These are phyloP conservation scores for Penicillium verhagenii DNA, from an alignment of 495 filamentous ascomycete species.

Conservation along the genomic window DNA sequence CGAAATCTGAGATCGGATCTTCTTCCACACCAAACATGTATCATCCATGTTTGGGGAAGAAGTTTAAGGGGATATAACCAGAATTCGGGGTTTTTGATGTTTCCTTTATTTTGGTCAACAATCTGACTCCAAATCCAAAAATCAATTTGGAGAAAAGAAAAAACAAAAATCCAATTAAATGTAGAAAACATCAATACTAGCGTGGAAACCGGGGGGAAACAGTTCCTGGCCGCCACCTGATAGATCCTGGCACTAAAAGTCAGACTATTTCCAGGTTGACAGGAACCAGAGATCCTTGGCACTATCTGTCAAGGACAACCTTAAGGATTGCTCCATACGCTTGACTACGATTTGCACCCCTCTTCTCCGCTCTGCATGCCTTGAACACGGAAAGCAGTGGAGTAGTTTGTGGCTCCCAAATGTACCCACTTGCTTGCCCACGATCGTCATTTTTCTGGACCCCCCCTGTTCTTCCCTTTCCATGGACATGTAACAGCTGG, in stretches of 20 bases:
- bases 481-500: constrained; percentile 31
- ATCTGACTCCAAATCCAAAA: neutral
- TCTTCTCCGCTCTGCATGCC: constrained; percentile 29
- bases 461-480: constrained; percentile 37
- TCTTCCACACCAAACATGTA: neutral
- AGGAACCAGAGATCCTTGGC: constrained; percentile 33
- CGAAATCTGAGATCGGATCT: neutral
- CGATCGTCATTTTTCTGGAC: constrained; percentile 45
- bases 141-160: constrained; percentile 9
- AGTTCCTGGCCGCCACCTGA: constrained; percentile 28
- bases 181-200: constrained; percentile 1
- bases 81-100: neutral
- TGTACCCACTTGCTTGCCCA: constrained; percentile 35
- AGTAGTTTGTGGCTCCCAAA: constrained; percentile 35
- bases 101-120: neutral
- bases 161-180: constrained; percentile 4
- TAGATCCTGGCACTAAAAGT: constrained; percentile 20
- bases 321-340: constrained; percentile 28
- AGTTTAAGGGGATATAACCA: too few relatives aligned
- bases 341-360: constrained; percentile 20
- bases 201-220: constrained; percentile 10
- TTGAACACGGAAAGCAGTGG: constrained; percentile 14
- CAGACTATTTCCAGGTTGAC: constrained; percentile 24
- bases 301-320: constrained; percentile 39
- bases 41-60: neutral